A percentile compares a stretch with the other conserved stretches of the same genome.
These are phyloP conservation scores for Cylindrodendrum hubeiense DNA, from an alignment of 2,329 filamentous ascomycete species.

Conservation along the genomic window DNA sequence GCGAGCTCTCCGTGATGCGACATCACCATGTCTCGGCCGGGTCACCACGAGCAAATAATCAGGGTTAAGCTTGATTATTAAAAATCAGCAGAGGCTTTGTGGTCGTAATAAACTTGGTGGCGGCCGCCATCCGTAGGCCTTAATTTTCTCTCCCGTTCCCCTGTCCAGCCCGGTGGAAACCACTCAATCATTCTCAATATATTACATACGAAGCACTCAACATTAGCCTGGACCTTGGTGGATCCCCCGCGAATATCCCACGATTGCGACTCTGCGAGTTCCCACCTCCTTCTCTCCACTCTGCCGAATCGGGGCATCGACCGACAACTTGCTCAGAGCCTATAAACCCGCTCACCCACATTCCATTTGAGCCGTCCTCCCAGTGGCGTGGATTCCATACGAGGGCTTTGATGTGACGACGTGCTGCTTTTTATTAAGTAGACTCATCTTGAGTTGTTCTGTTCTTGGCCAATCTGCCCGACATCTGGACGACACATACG, in stretches of 20 bases:
- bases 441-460: not conserved
- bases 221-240: conserved; percentile 3
- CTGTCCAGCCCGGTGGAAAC: conserved; percentile 30
- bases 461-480: not conserved
- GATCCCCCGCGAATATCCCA: conserved; percentile 6
- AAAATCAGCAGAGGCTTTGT: not conserved
- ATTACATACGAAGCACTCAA: conserved; percentile 21
- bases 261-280: not conserved
- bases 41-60: not conserved
- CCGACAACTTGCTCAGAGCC: conserved; percentile 13
- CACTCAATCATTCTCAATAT: conserved; percentile 41
- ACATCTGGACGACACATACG: not conserved
- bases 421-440: not conserved
- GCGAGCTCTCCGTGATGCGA: conserved; percentile 10
- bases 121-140: not conserved
- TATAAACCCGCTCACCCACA: conserved; percentile 24
- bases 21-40: conserved; percentile 10
- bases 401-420: not conserved
- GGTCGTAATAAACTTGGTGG: conserved; percentile 3
- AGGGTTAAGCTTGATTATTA: not conserved
- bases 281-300: conserved; percentile 5
- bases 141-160: conserved; percentile 12
- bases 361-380: conserved; percentile 1
- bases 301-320: conserved; percentile 9
- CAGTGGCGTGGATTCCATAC: conserved; percentile 1